Evolutionary conservation across 768 basidiomycete genomes (phyloP).

Genomic region (Omphalotus guepiniiformis): DNA sequence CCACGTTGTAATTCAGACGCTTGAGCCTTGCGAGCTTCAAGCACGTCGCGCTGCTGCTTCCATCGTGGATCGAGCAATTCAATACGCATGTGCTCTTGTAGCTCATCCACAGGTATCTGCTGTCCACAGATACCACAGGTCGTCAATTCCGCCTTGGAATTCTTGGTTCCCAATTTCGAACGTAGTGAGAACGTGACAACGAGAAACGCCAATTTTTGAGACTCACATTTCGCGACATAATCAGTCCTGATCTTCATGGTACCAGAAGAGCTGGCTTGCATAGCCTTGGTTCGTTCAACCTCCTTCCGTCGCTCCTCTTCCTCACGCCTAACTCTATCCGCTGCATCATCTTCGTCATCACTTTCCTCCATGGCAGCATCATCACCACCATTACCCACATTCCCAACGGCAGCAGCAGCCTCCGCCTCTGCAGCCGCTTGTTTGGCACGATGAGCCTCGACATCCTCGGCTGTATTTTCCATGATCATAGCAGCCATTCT

Average conservation of each 20-base stretch:
- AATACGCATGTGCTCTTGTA: constrained; percentile 98
- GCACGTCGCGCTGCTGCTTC: constrained; percentile 89
- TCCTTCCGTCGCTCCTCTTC: constrained; percentile 69
- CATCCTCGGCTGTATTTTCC: constrained; percentile 87
- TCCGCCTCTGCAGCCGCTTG: constrained; percentile 86
- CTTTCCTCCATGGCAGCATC: constrained; percentile 85
- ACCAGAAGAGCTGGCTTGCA: constrained; percentile 76
- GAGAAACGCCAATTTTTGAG: neutral
- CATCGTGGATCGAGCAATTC: constrained; percentile 96
- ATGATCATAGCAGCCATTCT: constrained; percentile 98
- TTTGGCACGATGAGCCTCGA: constrained; percentile 74
- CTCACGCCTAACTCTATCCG: constrained; percentile 60
- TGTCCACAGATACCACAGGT: constrained; percentile 95
- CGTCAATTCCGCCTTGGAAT: constrained; percentile 66
- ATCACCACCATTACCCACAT: constrained; percentile 48
- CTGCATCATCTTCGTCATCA: constrained; percentile 71
- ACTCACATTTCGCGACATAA: constrained; percentile 89
- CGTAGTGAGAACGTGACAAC: constrained; percentile 11
- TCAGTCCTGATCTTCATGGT: constrained; percentile 95
- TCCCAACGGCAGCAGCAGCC: constrained; percentile 75
- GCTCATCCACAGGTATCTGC: constrained; percentile 91
- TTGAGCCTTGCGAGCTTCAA: constrained; percentile 88
- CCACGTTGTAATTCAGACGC: constrained; percentile 85
- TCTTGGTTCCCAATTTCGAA: constrained; percentile 59
- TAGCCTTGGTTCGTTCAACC: constrained; percentile 70